Evolutionary conservation across 2,329 filamentous ascomycete species (phyloP), one percentile per base, ranked within the genome.

Genomic region (Fusarium succisae): DNA sequence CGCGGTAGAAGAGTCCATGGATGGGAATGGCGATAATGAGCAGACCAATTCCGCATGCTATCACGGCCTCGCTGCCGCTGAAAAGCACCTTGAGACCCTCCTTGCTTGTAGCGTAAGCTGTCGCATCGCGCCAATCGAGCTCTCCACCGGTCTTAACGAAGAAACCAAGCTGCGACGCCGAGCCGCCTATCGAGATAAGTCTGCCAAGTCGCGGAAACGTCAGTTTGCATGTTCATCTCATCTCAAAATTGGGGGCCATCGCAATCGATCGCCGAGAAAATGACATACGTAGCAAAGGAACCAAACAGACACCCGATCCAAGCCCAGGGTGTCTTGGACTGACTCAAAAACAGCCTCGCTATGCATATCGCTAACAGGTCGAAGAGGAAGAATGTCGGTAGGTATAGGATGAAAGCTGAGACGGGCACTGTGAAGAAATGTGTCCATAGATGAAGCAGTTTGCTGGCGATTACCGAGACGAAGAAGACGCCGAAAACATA

Each of bases 41-140:
- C 41, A 80, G 66, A 45, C 71, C 39, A 22, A 70, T 62, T 44
- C 73, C 70, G 41, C 76, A 72, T 22, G 73, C 73, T 41, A 79
- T 24, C 14, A 80, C 78, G 28, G 76, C 75, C 50, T 68, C 73
- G 37, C 79, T 78, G 22, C 80, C 80, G 26, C 76, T 80, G 15
- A 82, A 72, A 35, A 81, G 66, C 28, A 82, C 76, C 69, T 81
- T 81, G 32, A 80, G 72, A 24, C 76, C 78, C 48, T 81, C 80
- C 57, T 78, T 76, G 66, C 76, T 78, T 37, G 73, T 71, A 26
- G 81, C 78, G 48, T 80, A 80, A 17, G 77, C 59, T 44, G 70
- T 69, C 18, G 78, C 80, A 63, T 82, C 80, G 37, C 72, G 74
- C 80, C 80, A 82, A 55, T 81, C 77, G 15, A 82, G 69, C 61